Evolutionary conservation across 768 basidiomycete species (phyloP).

Genomic region (Sporobolomyces roseus): DNA sequence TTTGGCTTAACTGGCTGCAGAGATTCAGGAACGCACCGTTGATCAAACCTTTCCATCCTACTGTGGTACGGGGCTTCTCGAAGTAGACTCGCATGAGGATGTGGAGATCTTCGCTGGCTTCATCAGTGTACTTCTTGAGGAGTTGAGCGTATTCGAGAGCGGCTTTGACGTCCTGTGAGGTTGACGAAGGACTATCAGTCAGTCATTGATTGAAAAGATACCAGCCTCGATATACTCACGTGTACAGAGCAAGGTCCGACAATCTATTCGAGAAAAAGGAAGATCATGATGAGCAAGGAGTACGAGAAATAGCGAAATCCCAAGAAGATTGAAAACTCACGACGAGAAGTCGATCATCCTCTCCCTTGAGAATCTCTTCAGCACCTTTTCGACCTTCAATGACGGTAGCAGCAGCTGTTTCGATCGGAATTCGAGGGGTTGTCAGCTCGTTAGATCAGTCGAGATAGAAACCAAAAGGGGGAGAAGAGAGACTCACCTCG

Average conservation of each 20-base stretch:
- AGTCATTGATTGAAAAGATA: neutral
- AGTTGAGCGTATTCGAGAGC: constrained; percentile 66
- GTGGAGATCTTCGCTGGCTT: constrained; percentile 74
- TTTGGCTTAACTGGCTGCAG: too few species aligned
- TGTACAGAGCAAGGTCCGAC: constrained; percentile 87
- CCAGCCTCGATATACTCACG: constrained; percentile 45
- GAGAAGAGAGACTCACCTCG: constrained; percentile 10
- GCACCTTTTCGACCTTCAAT: constrained; percentile 73
- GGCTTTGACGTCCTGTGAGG: constrained; percentile 31
- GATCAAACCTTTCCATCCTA: constrained; percentile 98
- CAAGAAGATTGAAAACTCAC: constrained; percentile 64
- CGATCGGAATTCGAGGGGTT: too few species aligned
- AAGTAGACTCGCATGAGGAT: constrained; percentile 97
- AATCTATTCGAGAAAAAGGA: constrained; percentile 44
- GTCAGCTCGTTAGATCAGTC: neutral
- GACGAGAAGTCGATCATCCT: constrained; percentile 88
- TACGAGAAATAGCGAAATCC: neutral
- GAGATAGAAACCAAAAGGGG: neutral
- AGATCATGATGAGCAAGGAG: too few species aligned
- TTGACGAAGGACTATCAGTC: neutral
- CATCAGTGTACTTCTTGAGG: constrained; percentile 73
- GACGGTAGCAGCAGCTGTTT: constrained; percentile 72
- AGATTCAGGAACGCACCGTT: too few species aligned
- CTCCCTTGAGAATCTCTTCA: constrained; percentile 73
- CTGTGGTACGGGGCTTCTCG: constrained; percentile 85